These are phyloP conservation scores for Fusarium sp. DNA, from an alignment of 2,329 filamentous ascomycete species.

Conservation along the genomic window DNA sequence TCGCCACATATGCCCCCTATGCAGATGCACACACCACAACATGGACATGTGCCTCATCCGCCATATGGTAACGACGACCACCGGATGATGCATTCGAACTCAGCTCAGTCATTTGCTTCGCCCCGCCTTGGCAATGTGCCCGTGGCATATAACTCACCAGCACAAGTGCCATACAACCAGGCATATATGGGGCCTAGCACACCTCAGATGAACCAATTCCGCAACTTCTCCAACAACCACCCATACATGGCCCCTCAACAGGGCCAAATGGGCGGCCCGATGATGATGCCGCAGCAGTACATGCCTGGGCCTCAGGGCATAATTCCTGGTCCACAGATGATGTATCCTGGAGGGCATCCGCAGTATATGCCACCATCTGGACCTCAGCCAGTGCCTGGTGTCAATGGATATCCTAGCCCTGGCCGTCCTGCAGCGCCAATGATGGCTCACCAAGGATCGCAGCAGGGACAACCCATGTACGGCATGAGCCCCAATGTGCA, in stretches of 20 bases:
- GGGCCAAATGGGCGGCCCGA: constrained; percentile 75
- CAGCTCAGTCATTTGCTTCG: constrained; percentile 84
- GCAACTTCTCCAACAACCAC: constrained; percentile 73
- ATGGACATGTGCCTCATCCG: constrained; percentile 70
- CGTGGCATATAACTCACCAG: constrained; percentile 74
- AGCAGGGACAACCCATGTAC: constrained; percentile 83
- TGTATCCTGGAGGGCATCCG: constrained; percentile 75
- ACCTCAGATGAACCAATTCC: constrained; percentile 74
- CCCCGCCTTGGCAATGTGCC: constrained; percentile 78
- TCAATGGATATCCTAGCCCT: constrained; percentile 88
- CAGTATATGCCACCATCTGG: constrained; percentile 71
- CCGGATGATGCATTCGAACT: constrained; percentile 87
- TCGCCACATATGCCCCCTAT: constrained; percentile 81
- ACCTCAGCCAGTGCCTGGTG: constrained; percentile 68
- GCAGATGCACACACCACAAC: constrained; percentile 78
- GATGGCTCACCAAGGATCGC: constrained; percentile 95
- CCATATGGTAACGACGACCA: constrained; percentile 82
- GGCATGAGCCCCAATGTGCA: constrained; percentile 79
- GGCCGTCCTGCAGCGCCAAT: constrained; percentile 80
- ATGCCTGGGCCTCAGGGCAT: constrained; percentile 77
- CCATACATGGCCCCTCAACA: constrained; percentile 78
- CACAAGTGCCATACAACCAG: constrained; percentile 76
- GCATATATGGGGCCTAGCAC: constrained; percentile 74
- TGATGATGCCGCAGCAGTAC: constrained; percentile 86
- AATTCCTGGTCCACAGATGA: constrained; percentile 77